Conservation (phyloP, 2,329 filamentous ascomycete species). For the Aspergillus piperis region DNA sequence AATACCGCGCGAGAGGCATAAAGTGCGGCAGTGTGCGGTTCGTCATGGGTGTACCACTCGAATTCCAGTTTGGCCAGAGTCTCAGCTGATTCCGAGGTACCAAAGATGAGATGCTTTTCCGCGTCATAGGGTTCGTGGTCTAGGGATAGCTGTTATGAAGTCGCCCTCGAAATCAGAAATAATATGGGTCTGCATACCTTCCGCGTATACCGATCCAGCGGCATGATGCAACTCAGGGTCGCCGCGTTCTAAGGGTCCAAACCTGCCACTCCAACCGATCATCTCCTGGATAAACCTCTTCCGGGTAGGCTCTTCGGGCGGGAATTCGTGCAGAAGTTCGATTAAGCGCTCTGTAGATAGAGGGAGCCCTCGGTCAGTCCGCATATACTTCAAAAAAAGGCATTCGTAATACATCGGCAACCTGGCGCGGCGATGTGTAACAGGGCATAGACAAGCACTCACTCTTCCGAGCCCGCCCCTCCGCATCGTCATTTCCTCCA, state of each 20-base stretch:
- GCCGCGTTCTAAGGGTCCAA: constrained; percentile 83
- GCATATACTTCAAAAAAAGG: neutral
- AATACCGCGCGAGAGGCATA: constrained; percentile 86
- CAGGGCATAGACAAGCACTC: constrained; percentile 16
- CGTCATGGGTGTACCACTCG: constrained; percentile 87
- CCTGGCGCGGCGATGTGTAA: neutral
- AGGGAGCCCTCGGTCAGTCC: neutral
- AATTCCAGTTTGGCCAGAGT: constrained; percentile 83
- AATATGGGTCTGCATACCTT: constrained; percentile 50
- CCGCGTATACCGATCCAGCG: constrained; percentile 81
- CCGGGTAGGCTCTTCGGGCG: constrained; percentile 79
- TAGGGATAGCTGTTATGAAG: constrained; percentile 30
- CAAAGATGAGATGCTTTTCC: constrained; percentile 83
- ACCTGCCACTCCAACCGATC: constrained; percentile 82
- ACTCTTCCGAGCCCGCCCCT: constrained; percentile 66
- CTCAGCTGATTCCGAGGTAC: constrained; percentile 84
- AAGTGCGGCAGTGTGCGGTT: constrained; percentile 80
- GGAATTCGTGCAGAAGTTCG: constrained; percentile 77
- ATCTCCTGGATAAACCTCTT: constrained; percentile 91
- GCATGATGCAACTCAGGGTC: constrained; percentile 96
- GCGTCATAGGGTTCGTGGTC: constrained; percentile 93
- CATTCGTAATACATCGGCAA: neutral
- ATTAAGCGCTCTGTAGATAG: constrained; percentile 60
- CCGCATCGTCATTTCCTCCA: constrained; percentile 52
- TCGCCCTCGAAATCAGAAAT: neutral